Conservation (phyloP, 331 rosid species). For the Prunus yedoensis region DNA sequence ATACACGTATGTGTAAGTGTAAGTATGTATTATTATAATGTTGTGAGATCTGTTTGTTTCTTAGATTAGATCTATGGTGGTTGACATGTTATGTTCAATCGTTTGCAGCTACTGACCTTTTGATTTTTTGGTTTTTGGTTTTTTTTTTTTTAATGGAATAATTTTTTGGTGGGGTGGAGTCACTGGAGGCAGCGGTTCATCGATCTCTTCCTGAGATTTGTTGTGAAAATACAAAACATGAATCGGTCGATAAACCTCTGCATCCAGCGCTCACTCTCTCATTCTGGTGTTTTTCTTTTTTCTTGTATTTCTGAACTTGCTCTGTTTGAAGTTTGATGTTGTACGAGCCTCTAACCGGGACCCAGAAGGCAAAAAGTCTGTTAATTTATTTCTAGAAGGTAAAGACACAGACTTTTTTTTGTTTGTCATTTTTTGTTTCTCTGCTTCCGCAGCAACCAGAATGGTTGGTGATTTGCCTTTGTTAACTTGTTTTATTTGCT, state of each 20-base stretch:
- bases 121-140: neutral
- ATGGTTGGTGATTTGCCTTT: neutral
- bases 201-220: conserved; percentile 94
- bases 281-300: conserved; percentile 9
- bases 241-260: conserved; percentile 99
- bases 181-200: conserved; percentile 99
- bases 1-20: neutral
- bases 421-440: neutral
- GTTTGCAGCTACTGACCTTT: neutral
- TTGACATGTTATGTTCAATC: conserved; percentile 1
- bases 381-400: neutral
- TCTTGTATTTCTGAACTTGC: neutral
- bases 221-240: conserved; percentile 65
- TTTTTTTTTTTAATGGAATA: neutral
- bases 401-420: neutral
- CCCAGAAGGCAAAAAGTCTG: conserved; percentile 5
- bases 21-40: conserved; percentile 7
- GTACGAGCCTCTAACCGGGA: neutral
- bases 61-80: conserved; percentile 65
- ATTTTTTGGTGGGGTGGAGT: conserved; percentile 47
- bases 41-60: conserved; percentile 1
- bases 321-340: neutral
- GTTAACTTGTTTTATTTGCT: neutral
- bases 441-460: neutral
- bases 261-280: conserved; percentile 91